A percentile compares a stretch with the other conserved stretches of the same genome.
Conservation (phyloP, 2,329 filamentous ascomycete genomes). For the Fusarium guadeloupense region DNA sequence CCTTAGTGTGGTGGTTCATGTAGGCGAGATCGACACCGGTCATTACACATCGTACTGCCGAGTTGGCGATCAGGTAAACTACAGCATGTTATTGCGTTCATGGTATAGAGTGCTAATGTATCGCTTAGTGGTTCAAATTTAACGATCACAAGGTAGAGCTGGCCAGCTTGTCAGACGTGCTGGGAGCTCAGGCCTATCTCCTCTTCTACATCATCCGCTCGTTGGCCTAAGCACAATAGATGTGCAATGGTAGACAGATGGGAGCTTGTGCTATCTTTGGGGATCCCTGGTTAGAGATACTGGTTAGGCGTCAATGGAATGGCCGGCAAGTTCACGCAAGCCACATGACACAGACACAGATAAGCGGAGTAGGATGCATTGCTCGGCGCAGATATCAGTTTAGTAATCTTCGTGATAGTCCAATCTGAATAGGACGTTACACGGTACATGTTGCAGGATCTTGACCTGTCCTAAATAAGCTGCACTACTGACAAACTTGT, state of each 20-base stretch:
- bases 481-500: background rate
- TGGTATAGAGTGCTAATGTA: constrained; percentile 6
- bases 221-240: constrained; percentile 52
- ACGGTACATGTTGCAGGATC: background rate
- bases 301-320: constrained; percentile 24
- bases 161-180: constrained; percentile 83
- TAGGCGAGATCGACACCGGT: constrained; percentile 90
- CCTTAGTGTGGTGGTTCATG: constrained; percentile 89
- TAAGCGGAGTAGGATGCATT: constrained; percentile 28
- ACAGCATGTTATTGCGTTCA: background rate
- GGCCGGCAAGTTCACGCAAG: constrained; percentile 1
- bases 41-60: constrained; percentile 92
- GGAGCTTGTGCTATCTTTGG: background rate
- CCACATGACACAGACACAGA: constrained; percentile 6
- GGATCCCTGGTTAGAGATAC: background rate
- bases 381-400: constrained; percentile 32
- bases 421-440: background rate
- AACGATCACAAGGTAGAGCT: constrained; percentile 93
- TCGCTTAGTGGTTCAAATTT: constrained; percentile 85
- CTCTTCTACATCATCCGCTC: constrained; percentile 84
- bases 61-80: constrained; percentile 71
- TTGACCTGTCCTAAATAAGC: background rate
- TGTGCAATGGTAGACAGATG: background rate
- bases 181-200: constrained; percentile 87
- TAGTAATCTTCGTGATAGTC: constrained; percentile 13